A percentile compares a stretch with the other conserved stretches of the same genome.
Conservation (phyloP, 2,329 filamentous ascomycete species). For the Aspergillus sojae region DNA sequence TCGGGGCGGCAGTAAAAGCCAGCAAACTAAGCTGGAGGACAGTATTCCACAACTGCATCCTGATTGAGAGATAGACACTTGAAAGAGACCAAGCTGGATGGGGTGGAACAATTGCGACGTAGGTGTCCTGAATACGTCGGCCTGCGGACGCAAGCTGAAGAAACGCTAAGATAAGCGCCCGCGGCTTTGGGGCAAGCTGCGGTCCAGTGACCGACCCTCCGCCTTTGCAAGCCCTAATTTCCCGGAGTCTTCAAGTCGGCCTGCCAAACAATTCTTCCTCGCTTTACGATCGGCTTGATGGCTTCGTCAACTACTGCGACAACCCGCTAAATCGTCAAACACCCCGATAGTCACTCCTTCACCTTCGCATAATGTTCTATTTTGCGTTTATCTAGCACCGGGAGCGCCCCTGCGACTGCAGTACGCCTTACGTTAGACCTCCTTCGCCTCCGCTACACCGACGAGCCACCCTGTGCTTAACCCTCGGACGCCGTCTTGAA, state of each 20-base stretch:
- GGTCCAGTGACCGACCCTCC: constrained; percentile 33
- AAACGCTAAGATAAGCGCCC: constrained; percentile 28
- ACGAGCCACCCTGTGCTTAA: constrained; percentile 16
- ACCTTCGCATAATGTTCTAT: constrained; percentile 14
- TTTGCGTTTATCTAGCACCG: constrained; percentile 13
- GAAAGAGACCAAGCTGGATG: constrained; percentile 10
- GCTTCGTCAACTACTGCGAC: constrained; percentile 8
- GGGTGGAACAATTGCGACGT: constrained; percentile 9
- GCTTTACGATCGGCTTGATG: constrained; percentile 9
- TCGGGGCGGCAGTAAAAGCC: constrained; percentile 38
- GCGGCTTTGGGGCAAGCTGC: constrained; percentile 29
- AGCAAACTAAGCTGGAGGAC: constrained; percentile 41
- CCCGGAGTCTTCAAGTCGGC: constrained; percentile 26
- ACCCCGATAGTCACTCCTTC: constrained; percentile 13
- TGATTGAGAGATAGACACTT: constrained; percentile 17
- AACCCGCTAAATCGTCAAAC: constrained; percentile 9
- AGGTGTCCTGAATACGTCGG: constrained; percentile 3
- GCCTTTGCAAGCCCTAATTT: constrained; percentile 43
- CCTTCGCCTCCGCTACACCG: constrained; percentile 24
- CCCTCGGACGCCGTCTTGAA: not conserved
- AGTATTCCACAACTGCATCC: constrained; percentile 42
- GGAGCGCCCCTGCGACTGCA: constrained; percentile 20
- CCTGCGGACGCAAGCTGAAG: constrained; percentile 7
- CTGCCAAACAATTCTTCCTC: constrained; percentile 24
- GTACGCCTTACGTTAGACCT: constrained; percentile 19